Evolutionary conservation across 805 yeast species (phyloP), one percentile per base, ranked within the genome.

Genomic region (Torulaspora franciscae): DNA sequence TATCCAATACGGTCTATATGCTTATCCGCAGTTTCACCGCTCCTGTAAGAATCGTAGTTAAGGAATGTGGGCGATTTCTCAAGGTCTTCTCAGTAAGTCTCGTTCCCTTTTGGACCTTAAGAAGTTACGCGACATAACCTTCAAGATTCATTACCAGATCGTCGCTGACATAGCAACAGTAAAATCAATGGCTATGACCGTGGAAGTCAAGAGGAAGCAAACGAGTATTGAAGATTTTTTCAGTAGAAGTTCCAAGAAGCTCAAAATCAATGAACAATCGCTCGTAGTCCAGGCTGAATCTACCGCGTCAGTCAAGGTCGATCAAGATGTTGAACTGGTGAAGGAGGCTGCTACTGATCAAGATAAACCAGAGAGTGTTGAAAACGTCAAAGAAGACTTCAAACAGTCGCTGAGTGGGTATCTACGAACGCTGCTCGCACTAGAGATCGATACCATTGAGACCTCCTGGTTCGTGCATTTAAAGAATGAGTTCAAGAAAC

Each of bases 391-490:
- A 24, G 41, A 37, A n/a, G 17, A 35, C 17, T 52, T 55, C 29
- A 43, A 41, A 27, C 13, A 29, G 19, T 37, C 48, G 7, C 37
- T 53, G 46, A 52, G 55, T 25, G 40, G 38, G 7, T 46, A 40
- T 34, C 45, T 54, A 17, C 27, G 33, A 7, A 35, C 45, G 7
- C 68, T 89, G 3, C 72, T 89, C 1, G 63, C 72, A 14, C 67
- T 84, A 7, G 99, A 93, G 61, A 76, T 88, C 32, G 62, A 70
- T 1, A 78, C 86, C 0, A 66, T 93, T 49, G 89, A 86, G 49
- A 75, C 76, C 8, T 72, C 87, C 0, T 93, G 99, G 99, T 76
- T 93, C 17, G 72, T 74, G 3, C 71, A 76, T 1, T 69, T 93
- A 14, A 77, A 81, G 55, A 60, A 68, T 17, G 96, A 90, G 55